Base-by-base conservation (phyloP, 2,329 filamentous ascomycete genomes). In the Neobulgaria alba region DNA sequence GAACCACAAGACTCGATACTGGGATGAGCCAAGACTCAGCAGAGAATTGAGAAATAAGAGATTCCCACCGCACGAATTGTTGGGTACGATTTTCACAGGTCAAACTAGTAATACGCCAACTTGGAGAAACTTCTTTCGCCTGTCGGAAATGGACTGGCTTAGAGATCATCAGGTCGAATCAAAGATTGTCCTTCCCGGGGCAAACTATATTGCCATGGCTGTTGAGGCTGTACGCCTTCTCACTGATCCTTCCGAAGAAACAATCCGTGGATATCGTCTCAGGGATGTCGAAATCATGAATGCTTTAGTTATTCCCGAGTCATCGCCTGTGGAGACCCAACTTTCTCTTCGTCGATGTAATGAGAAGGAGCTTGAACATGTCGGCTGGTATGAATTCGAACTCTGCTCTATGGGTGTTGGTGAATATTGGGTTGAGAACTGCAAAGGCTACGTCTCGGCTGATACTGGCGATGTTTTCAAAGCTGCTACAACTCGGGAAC, bases 371-470 rank as follows among this genome's bases (percentile, higher is more conserved):
- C 18, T 33, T 16, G 10, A n/a, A n/a, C 18, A 14, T 10, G 15
- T 17, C 15, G 18, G 14, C 3, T 33, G 30, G 72, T 65, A 73
- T 36, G 71, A 75, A 51, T 79, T 79, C 57, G 59, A 64, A 2
- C 71, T 79, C 18, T 72, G 66, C 33, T 75, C 74, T 0, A 75
- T 67, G 66, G 66, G 66, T 0, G 62, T 64, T 10, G 63, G 58
- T 10, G 63, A 69, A 30, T 68, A 70, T 9, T 79, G 75, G 75
- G 67, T 68, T 0, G 71, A 79, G 29, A 53, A 57, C 32, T 54
- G 50, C 16, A 42, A 50, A 23, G 52, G 53, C 4, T 41, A 51
- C n/a, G n/a, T n/a, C n/a, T n/a, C n/a, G n/a, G n/a, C n/a, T n/a
- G n/a, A n/a, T n/a, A n/a, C n/a, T n/a, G n/a, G n/a, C n/a, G n/a